These are phyloP conservation scores for Oidiodendron maius DNA, from an alignment of 495 filamentous ascomycete genomes.

Conservation along the genomic window DNA sequence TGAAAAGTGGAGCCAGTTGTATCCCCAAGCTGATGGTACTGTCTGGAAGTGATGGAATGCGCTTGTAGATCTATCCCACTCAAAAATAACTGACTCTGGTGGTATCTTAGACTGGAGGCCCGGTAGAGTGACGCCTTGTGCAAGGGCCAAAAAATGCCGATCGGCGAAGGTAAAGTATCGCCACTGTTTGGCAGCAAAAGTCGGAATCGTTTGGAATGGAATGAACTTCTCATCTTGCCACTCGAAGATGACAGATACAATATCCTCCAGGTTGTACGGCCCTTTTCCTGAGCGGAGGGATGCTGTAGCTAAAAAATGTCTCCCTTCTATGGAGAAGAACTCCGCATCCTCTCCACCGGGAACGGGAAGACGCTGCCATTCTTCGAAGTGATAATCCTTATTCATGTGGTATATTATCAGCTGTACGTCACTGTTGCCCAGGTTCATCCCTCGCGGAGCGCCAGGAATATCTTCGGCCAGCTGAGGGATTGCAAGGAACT, in stretches of 20 bases:
- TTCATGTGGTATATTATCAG: not conserved
- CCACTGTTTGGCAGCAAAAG: slow-evolving; percentile 1
- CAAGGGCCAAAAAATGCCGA: not conserved
- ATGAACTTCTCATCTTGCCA: not conserved
- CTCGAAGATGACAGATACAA: not conserved
- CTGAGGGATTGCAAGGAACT: not conserved
- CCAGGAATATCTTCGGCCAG: not conserved
- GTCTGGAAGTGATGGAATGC: too few species aligned
- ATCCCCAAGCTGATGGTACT: too few species aligned
- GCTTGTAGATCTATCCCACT: too few species aligned
- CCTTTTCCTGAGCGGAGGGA: too few species aligned
- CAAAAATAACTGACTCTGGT: too few species aligned
- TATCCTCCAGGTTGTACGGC: too few species aligned
- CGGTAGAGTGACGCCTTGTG: not conserved
- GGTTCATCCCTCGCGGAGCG: not conserved
- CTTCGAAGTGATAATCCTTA: too few species aligned
- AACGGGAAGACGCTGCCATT: not conserved
- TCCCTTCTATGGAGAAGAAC: not conserved
- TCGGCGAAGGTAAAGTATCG: not conserved
- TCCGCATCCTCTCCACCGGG: slow-evolving; percentile 1
- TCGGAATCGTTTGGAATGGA: not conserved
- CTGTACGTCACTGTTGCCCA: not conserved
- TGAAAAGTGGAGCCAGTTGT: too few species aligned
- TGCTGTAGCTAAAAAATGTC: not conserved
- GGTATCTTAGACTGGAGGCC: not conserved